Evolutionary conservation across 805 yeast genomes (phyloP).

Genomic region (Kodamaea jinghongensis): DNA sequence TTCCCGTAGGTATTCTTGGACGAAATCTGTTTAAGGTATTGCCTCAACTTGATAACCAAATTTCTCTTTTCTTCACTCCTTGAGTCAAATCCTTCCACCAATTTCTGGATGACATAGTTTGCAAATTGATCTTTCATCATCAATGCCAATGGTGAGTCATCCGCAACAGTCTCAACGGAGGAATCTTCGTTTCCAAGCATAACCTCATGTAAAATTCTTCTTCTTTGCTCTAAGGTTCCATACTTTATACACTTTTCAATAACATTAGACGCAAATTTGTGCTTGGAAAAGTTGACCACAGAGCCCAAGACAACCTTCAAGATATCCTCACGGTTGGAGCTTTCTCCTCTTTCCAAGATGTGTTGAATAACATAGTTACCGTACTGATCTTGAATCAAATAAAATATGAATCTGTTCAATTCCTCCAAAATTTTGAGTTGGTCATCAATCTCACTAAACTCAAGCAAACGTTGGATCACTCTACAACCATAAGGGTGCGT

Average conservation of each 20-base stretch:
- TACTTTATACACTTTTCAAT: slow-evolving; percentile 88
- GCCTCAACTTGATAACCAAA: slow-evolving; percentile 72
- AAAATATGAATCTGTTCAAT: slow-evolving; percentile 66
- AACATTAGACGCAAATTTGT: slow-evolving; percentile 96
- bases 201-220: slow-evolving; percentile 62
- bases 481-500: slow-evolving; percentile 98
- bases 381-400: slow-evolving; percentile 89
- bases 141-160: slow-evolving; percentile 68
- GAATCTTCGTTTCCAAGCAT: slow-evolving; percentile 50
- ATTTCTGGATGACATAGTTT: slow-evolving; percentile 92
- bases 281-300: slow-evolving; percentile 83
- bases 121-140: slow-evolving; percentile 99
- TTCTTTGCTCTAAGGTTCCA: slow-evolving; percentile 64
- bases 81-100: slow-evolving; percentile 73
- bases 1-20: slow-evolving; percentile 68
- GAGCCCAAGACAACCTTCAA: slow-evolving; percentile 66
- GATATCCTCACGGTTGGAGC: slow-evolving; percentile 57
- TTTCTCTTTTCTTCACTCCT: slow-evolving; percentile 61
- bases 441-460: slow-evolving; percentile 65
- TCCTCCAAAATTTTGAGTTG: slow-evolving; percentile 68
- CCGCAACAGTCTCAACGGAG: slow-evolving; percentile 49
- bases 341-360: slow-evolving; percentile 79
- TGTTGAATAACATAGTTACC: slow-evolving; percentile 98
- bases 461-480: slow-evolving; percentile 89
- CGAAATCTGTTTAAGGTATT: slow-evolving; percentile 72